These are phyloP conservation scores for Herpetospermum pedunculosum DNA, from an alignment of 306 rosid species.

Conservation along the genomic window DNA sequence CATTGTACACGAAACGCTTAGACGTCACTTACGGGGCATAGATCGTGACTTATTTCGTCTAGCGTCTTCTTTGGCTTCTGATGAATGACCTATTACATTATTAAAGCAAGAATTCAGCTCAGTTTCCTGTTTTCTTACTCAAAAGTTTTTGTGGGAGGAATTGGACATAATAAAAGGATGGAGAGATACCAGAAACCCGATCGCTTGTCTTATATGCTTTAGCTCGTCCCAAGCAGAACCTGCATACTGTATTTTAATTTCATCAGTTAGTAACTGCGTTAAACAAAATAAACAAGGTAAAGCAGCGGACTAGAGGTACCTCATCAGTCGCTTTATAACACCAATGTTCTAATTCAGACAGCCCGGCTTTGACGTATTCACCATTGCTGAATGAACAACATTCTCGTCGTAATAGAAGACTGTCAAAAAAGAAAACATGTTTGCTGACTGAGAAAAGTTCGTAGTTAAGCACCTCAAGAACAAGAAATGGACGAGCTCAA, in stretches of 20 bases:
- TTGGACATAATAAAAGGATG: no score
- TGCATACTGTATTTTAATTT: no score
- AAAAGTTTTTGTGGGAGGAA: no score
- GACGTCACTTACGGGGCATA: conserved; percentile 69
- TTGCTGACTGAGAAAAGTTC: background rate
- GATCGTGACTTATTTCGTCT: conserved; percentile 87
- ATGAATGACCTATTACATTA: conserved; percentile 73
- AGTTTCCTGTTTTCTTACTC: background rate
- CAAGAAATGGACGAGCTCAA: background rate
- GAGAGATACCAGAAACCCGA: no score
- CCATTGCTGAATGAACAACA: conserved; percentile 99
- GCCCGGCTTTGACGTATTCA: conserved; percentile 84
- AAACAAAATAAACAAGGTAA: background rate
- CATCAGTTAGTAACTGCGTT: background rate
- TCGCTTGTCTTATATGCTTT: no score
- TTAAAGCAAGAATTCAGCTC: background rate
- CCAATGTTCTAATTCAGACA: conserved; percentile 96
- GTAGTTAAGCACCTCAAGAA: background rate
- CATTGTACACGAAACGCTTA: background rate
- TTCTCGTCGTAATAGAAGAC: conserved; percentile 96
- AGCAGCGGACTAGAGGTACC: conserved; percentile 20
- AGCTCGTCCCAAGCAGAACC: no score
- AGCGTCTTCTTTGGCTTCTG: conserved; percentile 91
- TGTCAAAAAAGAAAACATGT: conserved; percentile 15
- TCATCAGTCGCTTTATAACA: conserved; percentile 73